Evolutionary conservation across 768 basidiomycete genomes (phyloP).

Genomic region (Mycena epipterygia): DNA sequence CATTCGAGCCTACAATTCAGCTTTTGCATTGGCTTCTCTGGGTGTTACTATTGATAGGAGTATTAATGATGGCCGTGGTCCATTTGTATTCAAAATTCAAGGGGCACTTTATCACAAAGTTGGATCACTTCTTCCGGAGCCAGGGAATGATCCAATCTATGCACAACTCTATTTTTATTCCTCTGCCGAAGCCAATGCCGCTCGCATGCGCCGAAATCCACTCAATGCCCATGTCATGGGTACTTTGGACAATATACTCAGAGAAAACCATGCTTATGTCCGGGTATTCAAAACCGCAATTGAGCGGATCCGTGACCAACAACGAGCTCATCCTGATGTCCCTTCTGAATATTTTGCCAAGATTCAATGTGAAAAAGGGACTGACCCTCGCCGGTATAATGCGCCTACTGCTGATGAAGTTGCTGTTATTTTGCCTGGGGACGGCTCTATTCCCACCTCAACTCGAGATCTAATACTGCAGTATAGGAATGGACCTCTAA

Average conservation of each 20-base stretch:
- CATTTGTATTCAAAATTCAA: constrained; percentile 47
- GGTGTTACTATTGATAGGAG: constrained; percentile 41
- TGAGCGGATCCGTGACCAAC: constrained; percentile 32
- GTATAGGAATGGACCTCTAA: constrained; percentile 27
- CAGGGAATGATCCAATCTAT: constrained; percentile 39
- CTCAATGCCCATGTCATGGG: constrained; percentile 35
- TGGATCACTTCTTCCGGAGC: constrained; percentile 43
- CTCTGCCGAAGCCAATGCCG: constrained; percentile 10
- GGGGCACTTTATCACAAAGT: constrained; percentile 48
- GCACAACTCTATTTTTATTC: constrained; percentile 44
- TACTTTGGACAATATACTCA: constrained; percentile 4
- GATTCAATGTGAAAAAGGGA: constrained; percentile 5
- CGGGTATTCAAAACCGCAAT: background rate
- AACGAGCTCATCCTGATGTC: constrained; percentile 35
- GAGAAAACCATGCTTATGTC: constrained; percentile 3
- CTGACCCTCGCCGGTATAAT: constrained; percentile 54
- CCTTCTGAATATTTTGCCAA: constrained; percentile 8
- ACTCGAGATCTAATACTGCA: constrained; percentile 48
- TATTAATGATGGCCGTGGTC: constrained; percentile 36
- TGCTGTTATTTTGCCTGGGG: constrained; percentile 52
- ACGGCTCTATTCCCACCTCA: constrained; percentile 22
- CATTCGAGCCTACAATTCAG: constrained; percentile 51
- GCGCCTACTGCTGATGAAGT: constrained; percentile 55
- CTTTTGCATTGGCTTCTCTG: constrained; percentile 51
- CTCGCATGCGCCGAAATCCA: background rate